Percentiles rank a stretch among this genome's conserved stretches.
Evolutionary conservation across 345 rosid species (phyloP).

Genomic region (Gossypium mustelinum): DNA sequence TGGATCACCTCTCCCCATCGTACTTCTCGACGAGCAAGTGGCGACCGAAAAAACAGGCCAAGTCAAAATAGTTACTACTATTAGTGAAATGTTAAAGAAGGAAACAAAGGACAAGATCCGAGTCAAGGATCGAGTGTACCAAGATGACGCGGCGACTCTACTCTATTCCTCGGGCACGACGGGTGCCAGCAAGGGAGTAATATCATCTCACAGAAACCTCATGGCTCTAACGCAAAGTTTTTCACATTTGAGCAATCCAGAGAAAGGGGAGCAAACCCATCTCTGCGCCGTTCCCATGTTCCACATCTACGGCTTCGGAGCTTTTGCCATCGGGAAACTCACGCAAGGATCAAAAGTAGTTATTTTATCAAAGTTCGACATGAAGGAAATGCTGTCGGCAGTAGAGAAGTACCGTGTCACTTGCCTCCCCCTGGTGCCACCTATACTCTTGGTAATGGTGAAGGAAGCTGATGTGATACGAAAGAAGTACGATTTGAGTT

Average conservation of each 20-base stretch:
- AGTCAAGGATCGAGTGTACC: slow-evolving; percentile 55
- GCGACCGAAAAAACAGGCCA: background rate
- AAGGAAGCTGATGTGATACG: slow-evolving; percentile 47
- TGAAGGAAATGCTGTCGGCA: slow-evolving; percentile 61
- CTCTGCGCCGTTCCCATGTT: slow-evolving; percentile 91
- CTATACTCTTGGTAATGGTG: slow-evolving; percentile 51
- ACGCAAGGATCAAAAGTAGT: slow-evolving; percentile 66
- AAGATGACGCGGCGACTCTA: slow-evolving; percentile 73
- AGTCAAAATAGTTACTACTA: slow-evolving; percentile 32
- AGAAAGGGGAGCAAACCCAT: slow-evolving; percentile 39
- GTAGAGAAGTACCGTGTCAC: slow-evolving; percentile 52
- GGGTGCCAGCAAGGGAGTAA: slow-evolving; percentile 85
- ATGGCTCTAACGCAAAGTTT: slow-evolving; percentile 58
- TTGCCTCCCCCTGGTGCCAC: slow-evolving; percentile 55
- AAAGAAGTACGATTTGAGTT: slow-evolving; percentile 55
- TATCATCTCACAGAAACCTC: slow-evolving; percentile 61
- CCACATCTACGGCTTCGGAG: slow-evolving; percentile 72
- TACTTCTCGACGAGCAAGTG: slow-evolving; percentile 45
- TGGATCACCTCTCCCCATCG: slow-evolving; percentile 42
- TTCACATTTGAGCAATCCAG: slow-evolving; percentile 28
- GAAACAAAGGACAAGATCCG: slow-evolving; percentile 28
- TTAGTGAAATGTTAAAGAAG: slow-evolving; percentile 49
- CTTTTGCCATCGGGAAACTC: slow-evolving; percentile 59
- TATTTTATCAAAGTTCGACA: slow-evolving; percentile 64
- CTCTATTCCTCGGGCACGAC: slow-evolving; percentile 94